Base-by-base conservation (phyloP, 257 asterid species). In the Mitragyna speciosa region DNA sequence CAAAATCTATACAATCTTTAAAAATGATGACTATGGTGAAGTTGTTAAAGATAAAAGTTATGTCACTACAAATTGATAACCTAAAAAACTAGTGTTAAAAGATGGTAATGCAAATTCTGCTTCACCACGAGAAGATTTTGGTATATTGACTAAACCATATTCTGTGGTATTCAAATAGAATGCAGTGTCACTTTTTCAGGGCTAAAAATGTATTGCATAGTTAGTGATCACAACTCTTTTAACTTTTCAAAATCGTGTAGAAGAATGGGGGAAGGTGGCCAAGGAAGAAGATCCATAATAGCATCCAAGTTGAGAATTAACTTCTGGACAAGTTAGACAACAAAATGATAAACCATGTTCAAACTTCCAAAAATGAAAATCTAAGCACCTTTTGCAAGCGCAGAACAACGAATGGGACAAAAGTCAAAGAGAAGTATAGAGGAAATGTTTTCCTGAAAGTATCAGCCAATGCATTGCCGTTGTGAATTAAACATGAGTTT, bases 371-470 rank as follows among this genome's bases (percentile, higher is more conserved):
- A 28, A 41, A 31, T 20, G 15, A 24, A 51, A 31, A 48, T 19
- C 17, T 30, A 36, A 71, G 83, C 94, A 96, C 98, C 99, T 96
- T 96, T 83, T 94, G 98, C 81, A 94, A 82, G 81, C 94, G 97
- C 77, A 96, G 93, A 79, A 96, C 97, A 68, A 96, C 97, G 74
- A 96, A 94, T 0, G 98, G 99, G 76, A 96, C 99, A 82, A 94
- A 94, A 43, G 99, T 94, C 92, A 96, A 85, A 71, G 99, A 96
- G 93, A 96, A 96, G 85, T 96, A 96, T 12, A 96, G 89, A 77
- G 99, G 99, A 87, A 94, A 96, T 68, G 98, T 96, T 86, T 96
- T 96, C 87, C 95, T 90, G 88, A 96, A 96, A 89, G 99, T 91
- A 77, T 91, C 93, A 45, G 85, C 80, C 30, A 91, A 87, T 6